phyloP scores from a whole-genome alignment of 345 rosid genomes.

The Corchorus olitorius region DNA sequence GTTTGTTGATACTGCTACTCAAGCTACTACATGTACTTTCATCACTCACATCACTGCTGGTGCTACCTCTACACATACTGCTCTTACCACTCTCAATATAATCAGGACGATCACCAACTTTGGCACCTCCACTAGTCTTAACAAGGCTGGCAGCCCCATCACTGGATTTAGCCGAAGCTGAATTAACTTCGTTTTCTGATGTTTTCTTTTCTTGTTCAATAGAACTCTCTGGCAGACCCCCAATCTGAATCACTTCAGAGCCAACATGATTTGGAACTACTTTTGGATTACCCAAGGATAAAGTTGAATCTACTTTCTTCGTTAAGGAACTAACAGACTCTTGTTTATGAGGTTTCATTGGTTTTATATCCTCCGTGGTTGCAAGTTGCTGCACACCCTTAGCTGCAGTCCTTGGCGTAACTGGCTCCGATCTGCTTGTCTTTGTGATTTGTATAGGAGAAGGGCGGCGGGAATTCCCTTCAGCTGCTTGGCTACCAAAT shows the following conservation, averaged over 20 bases:
- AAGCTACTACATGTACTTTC: conserved; percentile 76
- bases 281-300: conserved; percentile 51
- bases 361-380: conserved; percentile 27
- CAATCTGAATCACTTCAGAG: conserved; percentile 25
- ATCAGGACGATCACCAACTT: conserved; percentile 46
- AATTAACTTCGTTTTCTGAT: conserved; percentile 27
- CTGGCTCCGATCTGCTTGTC: conserved; percentile 38
- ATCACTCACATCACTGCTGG: conserved; percentile 78
- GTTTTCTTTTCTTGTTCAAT: conserved; percentile 34
- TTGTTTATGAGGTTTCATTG: conserved; percentile 23
- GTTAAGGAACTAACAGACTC: conserved; percentile 39
- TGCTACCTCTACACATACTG: conserved; percentile 60
- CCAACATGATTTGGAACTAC: conserved; percentile 26
- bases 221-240: conserved; percentile 24
- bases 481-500: conserved; percentile 33
- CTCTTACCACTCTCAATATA: conserved; percentile 53
- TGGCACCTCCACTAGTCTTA: conserved; percentile 47
- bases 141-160: conserved; percentile 40
- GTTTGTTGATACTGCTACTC: conserved; percentile 59
- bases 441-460: conserved; percentile 38
- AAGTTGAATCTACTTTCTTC: conserved; percentile 51
- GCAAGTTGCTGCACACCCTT: conserved; percentile 23
- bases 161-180: conserved; percentile 38
- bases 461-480: conserved; percentile 34
- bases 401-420: conserved; percentile 28